These are phyloP conservation scores for Emergomyces pasteurianus DNA, from an alignment of 2,329 filamentous ascomycete genomes.

Conservation along the genomic window DNA sequence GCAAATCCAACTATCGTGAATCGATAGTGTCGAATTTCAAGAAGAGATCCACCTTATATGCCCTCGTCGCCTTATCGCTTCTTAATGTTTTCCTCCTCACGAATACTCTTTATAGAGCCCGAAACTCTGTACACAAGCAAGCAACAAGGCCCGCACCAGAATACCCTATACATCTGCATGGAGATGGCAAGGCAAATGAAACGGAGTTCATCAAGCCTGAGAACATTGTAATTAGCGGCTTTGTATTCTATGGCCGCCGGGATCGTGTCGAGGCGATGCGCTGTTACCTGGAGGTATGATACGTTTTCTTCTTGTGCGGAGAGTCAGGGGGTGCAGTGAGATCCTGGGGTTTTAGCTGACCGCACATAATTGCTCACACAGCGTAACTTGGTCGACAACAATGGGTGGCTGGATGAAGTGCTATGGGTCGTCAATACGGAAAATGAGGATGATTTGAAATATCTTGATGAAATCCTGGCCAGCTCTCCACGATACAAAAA, in stretches of 20 bases:
- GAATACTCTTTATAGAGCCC: not conserved
- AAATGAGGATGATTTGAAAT: slow-evolving; percentile 24
- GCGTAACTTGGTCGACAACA: slow-evolving; percentile 28
- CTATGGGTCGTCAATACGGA: slow-evolving; percentile 31
- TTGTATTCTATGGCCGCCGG: slow-evolving; percentile 38
- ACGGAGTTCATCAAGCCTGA: slow-evolving; percentile 3
- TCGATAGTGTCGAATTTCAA: not conserved
- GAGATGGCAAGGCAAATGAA: not conserved
- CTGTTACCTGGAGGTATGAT: slow-evolving; percentile 33
- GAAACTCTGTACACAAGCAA: not conserved
- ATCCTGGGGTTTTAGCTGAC: slow-evolving; percentile 6
- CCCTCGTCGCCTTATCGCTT: not conserved
- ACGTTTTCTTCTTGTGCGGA: not conserved
- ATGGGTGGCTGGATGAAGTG: slow-evolving; percentile 32
- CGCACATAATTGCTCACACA: slow-evolving; percentile 27
- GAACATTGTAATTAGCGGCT: slow-evolving; percentile 25
- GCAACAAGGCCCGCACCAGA: not conserved
- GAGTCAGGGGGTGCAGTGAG: slow-evolving; percentile 1
- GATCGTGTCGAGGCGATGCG: slow-evolving; percentile 36
- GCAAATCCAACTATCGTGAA: not conserved
- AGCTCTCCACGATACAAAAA: slow-evolving; percentile 29
- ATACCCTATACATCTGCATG: not conserved
- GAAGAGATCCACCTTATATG: not conserved
- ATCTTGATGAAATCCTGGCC: slow-evolving; percentile 23
- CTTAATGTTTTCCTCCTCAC: slow-evolving; percentile 3